Evolutionary conservation across 345 rosid genomes (phyloP).

Genomic region (Camelina neglecta): DNA sequence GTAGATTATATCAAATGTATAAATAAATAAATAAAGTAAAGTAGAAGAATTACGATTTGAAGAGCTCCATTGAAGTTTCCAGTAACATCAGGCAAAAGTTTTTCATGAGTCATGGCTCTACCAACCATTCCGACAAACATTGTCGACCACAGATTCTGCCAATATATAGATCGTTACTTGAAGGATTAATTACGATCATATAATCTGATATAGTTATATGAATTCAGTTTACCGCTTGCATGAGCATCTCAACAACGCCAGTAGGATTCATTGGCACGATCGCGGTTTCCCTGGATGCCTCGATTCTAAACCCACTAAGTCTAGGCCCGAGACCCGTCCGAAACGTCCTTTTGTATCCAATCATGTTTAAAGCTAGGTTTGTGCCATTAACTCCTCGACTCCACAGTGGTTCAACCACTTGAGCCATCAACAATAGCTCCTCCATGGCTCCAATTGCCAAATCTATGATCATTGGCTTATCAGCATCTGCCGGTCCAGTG

Average conservation of each 20-base stretch:
- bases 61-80: constrained; percentile 79
- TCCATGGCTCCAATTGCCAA: constrained; percentile 92
- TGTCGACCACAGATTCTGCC: constrained; percentile 78
- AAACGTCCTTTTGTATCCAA: constrained; percentile 63
- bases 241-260: constrained; percentile 71
- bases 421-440: constrained; percentile 78
- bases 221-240: constrained; percentile 64
- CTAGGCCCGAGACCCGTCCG: constrained; percentile 68
- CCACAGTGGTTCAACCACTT: constrained; percentile 84
- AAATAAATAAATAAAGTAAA: constrained; percentile 1
- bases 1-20: too few relatives aligned
- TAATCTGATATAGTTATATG: too few relatives aligned
- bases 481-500: constrained; percentile 55
- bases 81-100: constrained; percentile 62
- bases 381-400: constrained; percentile 56
- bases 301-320: constrained; percentile 67
- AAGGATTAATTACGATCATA: too few relatives aligned
- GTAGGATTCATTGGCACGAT: constrained; percentile 73
- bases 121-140: constrained; percentile 78
- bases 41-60: constrained; percentile 62
- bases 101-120: constrained; percentile 67
- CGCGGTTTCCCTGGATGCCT: constrained; percentile 76
- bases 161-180: not conserved
- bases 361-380: constrained; percentile 52
- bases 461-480: constrained; percentile 73